Evolutionary conservation across 1,139 yeast species (phyloP).

Genomic region (Geotrichum reessii): DNA sequence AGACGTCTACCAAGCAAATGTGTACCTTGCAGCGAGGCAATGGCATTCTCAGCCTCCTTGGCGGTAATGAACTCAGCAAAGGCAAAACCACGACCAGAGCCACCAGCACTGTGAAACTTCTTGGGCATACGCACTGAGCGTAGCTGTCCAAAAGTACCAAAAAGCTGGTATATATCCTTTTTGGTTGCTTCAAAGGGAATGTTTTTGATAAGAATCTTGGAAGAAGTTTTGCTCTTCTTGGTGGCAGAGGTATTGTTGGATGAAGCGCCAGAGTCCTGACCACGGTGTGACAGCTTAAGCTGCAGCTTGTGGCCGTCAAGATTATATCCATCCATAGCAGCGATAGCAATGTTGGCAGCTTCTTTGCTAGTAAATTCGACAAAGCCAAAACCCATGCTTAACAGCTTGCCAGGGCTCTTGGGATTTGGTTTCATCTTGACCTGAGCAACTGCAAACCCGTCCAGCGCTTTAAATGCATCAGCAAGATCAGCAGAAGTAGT

Average conservation of each 20-base stretch:
- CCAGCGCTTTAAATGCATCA: constrained; percentile 58
- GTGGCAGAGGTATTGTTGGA: constrained; percentile 10
- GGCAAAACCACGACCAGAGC: constrained; percentile 91
- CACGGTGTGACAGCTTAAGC: constrained; percentile 79
- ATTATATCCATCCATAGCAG: constrained; percentile 66
- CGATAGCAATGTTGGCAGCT: constrained; percentile 71
- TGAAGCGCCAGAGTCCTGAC: constrained; percentile 33
- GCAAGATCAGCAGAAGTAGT: constrained; percentile 59
- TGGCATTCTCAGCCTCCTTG: constrained; percentile 93
- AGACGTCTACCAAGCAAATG: constrained; percentile 93
- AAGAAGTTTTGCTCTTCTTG: constrained; percentile 42
- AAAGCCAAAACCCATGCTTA: constrained; percentile 97
- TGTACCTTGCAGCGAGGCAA: constrained; percentile 90
- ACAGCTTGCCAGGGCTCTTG: constrained; percentile 54
- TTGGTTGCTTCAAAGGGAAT: constrained; percentile 94
- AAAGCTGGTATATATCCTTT: constrained; percentile 82
- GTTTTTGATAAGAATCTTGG: constrained; percentile 87
- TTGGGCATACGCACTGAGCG: constrained; percentile 94
- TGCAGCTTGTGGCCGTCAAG: constrained; percentile 89
- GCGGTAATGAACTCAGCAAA: constrained; percentile 85
- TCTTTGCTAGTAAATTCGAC: constrained; percentile 78
- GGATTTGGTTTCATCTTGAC: constrained; percentile 89
- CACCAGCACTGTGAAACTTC: constrained; percentile 66
- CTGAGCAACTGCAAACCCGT: constrained; percentile 72
- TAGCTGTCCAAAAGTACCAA: constrained; percentile 89